Evolutionary conservation across 306 rosid genomes (phyloP).

Genomic region (Citrullus mucosospermus): DNA sequence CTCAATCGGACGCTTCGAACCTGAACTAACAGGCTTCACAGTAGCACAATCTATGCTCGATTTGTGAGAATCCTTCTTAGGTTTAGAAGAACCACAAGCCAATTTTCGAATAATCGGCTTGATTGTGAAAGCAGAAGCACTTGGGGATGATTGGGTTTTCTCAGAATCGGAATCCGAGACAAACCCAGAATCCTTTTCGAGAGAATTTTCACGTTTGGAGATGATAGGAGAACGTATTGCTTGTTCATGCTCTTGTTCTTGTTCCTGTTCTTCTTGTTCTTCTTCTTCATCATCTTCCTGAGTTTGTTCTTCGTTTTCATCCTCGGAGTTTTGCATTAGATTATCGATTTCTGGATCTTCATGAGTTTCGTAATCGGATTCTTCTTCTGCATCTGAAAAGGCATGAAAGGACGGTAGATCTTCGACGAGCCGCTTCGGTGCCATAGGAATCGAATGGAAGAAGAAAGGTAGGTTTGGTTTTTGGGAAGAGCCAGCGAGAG

Average conservation of each 20-base stretch:
- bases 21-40: constrained; percentile 12
- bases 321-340: neutral
- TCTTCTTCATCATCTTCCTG: neutral
- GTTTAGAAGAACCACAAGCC: constrained; percentile 1
- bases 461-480: neutral
- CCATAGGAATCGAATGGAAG: constrained; percentile 12
- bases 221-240: neutral
- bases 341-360: constrained; percentile 15
- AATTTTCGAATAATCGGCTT: constrained; percentile 31
- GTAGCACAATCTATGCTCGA: constrained; percentile 3
- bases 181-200: constrained; percentile 14
- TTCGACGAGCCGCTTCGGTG: constrained; percentile 22
- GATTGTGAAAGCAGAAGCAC: constrained; percentile 37
- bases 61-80: neutral
- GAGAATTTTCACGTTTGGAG: neutral
- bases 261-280: neutral
- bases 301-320: constrained; percentile 7
- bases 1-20: neutral
- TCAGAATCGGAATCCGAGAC: constrained; percentile 31
- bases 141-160: constrained; percentile 19
- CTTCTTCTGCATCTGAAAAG: constrained; percentile 14
- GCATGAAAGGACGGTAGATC: constrained; percentile 18
- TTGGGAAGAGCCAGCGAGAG: neutral
- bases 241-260: neutral
- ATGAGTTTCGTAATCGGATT: constrained; percentile 8